phyloP scores from a whole-genome alignment of 495 filamentous ascomycete genomes.

The Penicillium daleae region DNA sequence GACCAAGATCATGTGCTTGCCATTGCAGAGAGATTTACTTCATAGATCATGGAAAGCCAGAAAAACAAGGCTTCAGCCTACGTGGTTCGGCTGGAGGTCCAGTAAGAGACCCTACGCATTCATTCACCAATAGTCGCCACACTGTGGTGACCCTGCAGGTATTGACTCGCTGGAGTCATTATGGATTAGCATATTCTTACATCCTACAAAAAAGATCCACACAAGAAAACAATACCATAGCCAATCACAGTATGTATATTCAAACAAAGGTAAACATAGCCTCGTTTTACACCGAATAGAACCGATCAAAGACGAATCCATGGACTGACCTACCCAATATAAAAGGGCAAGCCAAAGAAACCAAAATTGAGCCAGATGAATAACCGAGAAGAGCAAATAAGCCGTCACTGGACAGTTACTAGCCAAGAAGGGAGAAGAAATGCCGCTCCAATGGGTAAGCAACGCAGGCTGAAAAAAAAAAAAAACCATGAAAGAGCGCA shows the following conservation, averaged over 20 bases:
- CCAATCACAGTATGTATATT: not conserved
- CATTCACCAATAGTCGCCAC: too few species aligned
- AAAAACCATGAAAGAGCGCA: not conserved
- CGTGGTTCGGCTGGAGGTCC: too few species aligned
- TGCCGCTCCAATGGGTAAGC: not conserved
- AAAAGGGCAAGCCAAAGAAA: not conserved
- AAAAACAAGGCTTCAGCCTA: too few species aligned
- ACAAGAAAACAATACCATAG: not conserved
- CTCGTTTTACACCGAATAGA: not conserved
- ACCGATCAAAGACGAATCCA: not conserved
- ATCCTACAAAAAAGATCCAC: not conserved
- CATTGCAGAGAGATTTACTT: too few species aligned
- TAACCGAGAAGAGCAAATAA: not conserved
- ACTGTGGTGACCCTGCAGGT: too few species aligned
- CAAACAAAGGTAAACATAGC: not conserved
- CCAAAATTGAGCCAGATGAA: not conserved
- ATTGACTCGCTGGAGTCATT: not conserved
- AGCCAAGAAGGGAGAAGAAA: not conserved
- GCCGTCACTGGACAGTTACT: not conserved
- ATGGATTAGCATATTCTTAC: not conserved
- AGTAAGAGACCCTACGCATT: too few species aligned
- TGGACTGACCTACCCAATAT: not conserved
- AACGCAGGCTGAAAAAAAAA: not conserved
- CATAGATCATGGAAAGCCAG: too few species aligned
- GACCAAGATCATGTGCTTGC: too few species aligned